These are phyloP conservation scores for Pisolithus sp. DNA, from an alignment of 768 basidiomycete genomes.

Conservation along the genomic window DNA sequence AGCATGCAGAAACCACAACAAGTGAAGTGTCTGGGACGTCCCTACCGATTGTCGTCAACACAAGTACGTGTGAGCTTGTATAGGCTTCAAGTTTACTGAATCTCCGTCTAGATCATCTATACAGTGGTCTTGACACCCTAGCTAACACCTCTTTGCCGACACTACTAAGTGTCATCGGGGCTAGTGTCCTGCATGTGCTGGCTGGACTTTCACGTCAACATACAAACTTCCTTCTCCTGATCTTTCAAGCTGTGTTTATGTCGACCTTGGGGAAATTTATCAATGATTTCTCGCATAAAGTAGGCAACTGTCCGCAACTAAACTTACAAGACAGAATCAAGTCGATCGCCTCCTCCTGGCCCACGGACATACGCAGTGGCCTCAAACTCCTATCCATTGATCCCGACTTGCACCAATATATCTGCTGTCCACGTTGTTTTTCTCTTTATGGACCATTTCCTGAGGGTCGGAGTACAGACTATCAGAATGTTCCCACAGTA, in stretches of 20 bases:
- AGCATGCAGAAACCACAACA: neutral
- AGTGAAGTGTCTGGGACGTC: neutral
- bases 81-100: neutral
- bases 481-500: conserved; percentile 11
- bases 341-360: neutral
- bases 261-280: too few relatives aligned
- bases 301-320: neutral
- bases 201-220: neutral
- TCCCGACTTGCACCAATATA: conserved; percentile 10
- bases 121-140: neutral
- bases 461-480: neutral
- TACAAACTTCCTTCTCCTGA: neutral
- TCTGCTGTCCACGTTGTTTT: conserved; percentile 26
- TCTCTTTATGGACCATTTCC: conserved; percentile 10
- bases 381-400: conserved; percentile 12
- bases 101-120: neutral
- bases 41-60: neutral
- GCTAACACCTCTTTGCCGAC: neutral
- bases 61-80: neutral
- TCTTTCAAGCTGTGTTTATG: neutral
- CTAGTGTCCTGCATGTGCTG: neutral
- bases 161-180: neutral
- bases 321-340: neutral
- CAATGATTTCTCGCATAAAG: neutral
- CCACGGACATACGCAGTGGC: conserved; percentile 14